Evolutionary conservation across 2,329 filamentous ascomycete species (phyloP).

Genomic region (Lecanicillium sp.): DNA sequence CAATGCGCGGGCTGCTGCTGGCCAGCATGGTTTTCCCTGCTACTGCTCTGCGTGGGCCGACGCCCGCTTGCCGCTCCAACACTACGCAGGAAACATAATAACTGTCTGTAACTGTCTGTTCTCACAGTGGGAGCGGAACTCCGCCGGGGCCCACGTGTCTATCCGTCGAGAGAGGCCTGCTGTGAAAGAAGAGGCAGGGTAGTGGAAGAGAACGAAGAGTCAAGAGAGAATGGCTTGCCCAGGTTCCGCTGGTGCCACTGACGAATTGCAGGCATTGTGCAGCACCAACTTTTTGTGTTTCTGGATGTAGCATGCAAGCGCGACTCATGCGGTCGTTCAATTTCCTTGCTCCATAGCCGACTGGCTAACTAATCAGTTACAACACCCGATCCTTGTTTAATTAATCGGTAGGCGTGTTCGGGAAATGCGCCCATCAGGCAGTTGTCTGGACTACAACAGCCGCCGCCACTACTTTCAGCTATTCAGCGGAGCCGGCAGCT

Average conservation of each 20-base stretch:
- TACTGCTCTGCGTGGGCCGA: too few species aligned
- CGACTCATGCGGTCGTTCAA: background rate
- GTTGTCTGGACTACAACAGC: background rate
- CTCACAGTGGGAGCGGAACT: background rate
- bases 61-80: too few species aligned
- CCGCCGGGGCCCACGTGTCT: conserved; percentile 1
- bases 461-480: background rate
- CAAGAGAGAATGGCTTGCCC: too few species aligned
- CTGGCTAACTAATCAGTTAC: too few species aligned
- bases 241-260: too few species aligned
- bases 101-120: too few species aligned
- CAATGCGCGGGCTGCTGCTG: too few species aligned
- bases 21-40: too few species aligned
- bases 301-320: background rate
- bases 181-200: background rate
- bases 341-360: background rate
- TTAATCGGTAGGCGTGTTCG: background rate
- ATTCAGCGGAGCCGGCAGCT: too few species aligned
- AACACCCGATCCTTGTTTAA: background rate
- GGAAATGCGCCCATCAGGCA: conserved; percentile 7
- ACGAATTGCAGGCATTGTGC: too few species aligned
- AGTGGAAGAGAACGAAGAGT: background rate
- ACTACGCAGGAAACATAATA: background rate
- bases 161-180: background rate
- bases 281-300: too few species aligned